Evolutionary conservation across 2,329 filamentous ascomycete genomes (phyloP).

Genomic region (Penicillium psychrosexuale): DNA sequence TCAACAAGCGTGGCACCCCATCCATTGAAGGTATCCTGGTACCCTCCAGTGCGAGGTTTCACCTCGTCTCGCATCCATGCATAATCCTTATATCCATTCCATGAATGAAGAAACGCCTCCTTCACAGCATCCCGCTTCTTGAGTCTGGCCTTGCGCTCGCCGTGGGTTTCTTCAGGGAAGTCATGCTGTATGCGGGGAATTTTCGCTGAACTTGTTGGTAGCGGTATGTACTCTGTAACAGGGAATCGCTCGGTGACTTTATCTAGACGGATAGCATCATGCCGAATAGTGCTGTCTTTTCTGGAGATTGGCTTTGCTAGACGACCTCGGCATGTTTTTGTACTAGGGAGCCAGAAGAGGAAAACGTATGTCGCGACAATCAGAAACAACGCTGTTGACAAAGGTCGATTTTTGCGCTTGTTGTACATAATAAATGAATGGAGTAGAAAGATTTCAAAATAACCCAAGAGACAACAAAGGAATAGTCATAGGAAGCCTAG

Average conservation of each 20-base stretch:
- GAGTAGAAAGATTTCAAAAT: neutral
- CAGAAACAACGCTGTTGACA: conserved; percentile 15
- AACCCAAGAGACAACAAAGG: neutral
- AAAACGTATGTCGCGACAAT: conserved; percentile 20
- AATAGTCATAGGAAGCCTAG: neutral
- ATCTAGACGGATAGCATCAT: conserved; percentile 59
- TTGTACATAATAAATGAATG: conserved; percentile 24
- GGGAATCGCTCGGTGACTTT: conserved; percentile 74
- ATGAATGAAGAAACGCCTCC: conserved; percentile 71
- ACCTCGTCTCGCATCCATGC: conserved; percentile 89
- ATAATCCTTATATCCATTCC: conserved; percentile 75
- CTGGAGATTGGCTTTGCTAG: conserved; percentile 7
- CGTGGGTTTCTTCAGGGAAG: conserved; percentile 63
- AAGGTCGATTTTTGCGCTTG: conserved; percentile 18
- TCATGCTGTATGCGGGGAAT: conserved; percentile 75
- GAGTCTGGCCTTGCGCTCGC: conserved; percentile 59
- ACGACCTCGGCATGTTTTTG: neutral
- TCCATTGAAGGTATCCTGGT: conserved; percentile 80
- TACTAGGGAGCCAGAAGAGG: conserved; percentile 16
- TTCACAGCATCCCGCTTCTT: conserved; percentile 66
- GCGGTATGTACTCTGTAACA: conserved; percentile 63
- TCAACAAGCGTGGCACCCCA: conserved; percentile 90
- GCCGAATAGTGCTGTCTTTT: conserved; percentile 2
- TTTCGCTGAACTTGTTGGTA: conserved; percentile 68
- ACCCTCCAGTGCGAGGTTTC: conserved; percentile 64